Conservation (phyloP, 140 eudicot species). For the Anethum foeniculum region DNA sequence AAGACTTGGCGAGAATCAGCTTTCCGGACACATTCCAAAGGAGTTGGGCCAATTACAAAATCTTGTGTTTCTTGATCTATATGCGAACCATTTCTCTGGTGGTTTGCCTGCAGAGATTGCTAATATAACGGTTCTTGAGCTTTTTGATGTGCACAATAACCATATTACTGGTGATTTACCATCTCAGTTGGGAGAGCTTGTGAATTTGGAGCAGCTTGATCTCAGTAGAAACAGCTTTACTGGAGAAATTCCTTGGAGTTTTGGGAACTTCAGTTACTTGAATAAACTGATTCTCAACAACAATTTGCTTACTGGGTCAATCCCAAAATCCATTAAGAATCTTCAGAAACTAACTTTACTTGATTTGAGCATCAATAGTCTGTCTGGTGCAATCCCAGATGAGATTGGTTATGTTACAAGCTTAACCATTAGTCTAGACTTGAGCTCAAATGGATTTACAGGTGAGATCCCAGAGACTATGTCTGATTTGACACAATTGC, state of each 20-base stretch:
- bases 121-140: slow-evolving; percentile 74
- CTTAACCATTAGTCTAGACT: slow-evolving; percentile 80
- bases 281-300: slow-evolving; percentile 76
- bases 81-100: slow-evolving; percentile 78
- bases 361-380: slow-evolving; percentile 75
- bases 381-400: slow-evolving; percentile 67
- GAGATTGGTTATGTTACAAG: slow-evolving; percentile 71
- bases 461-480: slow-evolving; percentile 79
- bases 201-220: slow-evolving; percentile 93
- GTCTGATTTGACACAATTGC: slow-evolving; percentile 66
- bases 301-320: slow-evolving; percentile 56
- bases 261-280: slow-evolving; percentile 84
- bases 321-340: slow-evolving; percentile 54
- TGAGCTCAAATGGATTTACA: slow-evolving; percentile 58
- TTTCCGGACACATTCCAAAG: slow-evolving; percentile 78
- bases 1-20: slow-evolving; percentile 85
- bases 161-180: slow-evolving; percentile 69
- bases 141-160: slow-evolving; percentile 84
- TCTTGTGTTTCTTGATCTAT: slow-evolving; percentile 90
- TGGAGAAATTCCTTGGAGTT: slow-evolving; percentile 67
- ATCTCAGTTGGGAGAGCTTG: slow-evolving; percentile 54
- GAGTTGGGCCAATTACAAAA: slow-evolving; percentile 78
- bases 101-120: slow-evolving; percentile 61
- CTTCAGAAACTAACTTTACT: slow-evolving; percentile 81
- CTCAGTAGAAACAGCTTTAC: slow-evolving; percentile 73